phyloP scores from a whole-genome alignment of 2,329 filamentous ascomycete species.

The Xylariales sp. region DNA sequence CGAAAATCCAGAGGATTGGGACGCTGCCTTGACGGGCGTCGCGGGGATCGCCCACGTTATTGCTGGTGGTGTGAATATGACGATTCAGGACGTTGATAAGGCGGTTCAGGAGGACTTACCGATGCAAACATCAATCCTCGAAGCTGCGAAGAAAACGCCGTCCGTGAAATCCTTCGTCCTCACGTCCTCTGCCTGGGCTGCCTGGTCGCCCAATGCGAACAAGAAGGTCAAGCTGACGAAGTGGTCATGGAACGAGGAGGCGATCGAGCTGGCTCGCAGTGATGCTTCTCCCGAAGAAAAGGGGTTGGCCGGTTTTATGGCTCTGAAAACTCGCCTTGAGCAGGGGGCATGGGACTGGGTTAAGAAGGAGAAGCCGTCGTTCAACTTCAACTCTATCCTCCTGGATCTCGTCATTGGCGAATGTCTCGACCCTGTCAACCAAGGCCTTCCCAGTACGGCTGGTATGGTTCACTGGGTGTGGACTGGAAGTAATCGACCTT shows the following conservation, averaged over 20 bases:
- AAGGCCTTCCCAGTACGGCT: slow-evolving; percentile 26
- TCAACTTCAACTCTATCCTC: slow-evolving; percentile 25
- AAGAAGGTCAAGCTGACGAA: slow-evolving; percentile 19
- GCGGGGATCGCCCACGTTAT: slow-evolving; percentile 23
- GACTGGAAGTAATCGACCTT: slow-evolving; percentile 14
- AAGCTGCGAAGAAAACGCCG: slow-evolving; percentile 18
- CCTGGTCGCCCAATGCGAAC: slow-evolving; percentile 23
- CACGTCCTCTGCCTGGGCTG: slow-evolving; percentile 28
- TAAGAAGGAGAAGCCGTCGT: slow-evolving; percentile 20
- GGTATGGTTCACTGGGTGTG: slow-evolving; percentile 28
- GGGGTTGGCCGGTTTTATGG: slow-evolving; percentile 27
- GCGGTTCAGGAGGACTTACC: slow-evolving; percentile 17
- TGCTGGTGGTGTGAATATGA: slow-evolving; percentile 17
- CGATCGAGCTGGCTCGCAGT: slow-evolving; percentile 17
- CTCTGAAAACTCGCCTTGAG: slow-evolving; percentile 27
- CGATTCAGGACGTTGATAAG: slow-evolving; percentile 19
- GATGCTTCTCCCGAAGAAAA: slow-evolving; percentile 12
- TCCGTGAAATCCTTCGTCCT: slow-evolving; percentile 25
- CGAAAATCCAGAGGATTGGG: neutral
- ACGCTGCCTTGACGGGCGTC: slow-evolving; percentile 2
- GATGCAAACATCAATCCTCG: slow-evolving; percentile 17
- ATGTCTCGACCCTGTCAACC: slow-evolving; percentile 15
- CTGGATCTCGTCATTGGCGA: slow-evolving; percentile 13
- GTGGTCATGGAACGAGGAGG: slow-evolving; percentile 28
- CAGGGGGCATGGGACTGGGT: slow-evolving; percentile 29